These are phyloP conservation scores for Eustoma russellianum DNA, from an alignment of 257 asterid species.

Conservation along the genomic window DNA sequence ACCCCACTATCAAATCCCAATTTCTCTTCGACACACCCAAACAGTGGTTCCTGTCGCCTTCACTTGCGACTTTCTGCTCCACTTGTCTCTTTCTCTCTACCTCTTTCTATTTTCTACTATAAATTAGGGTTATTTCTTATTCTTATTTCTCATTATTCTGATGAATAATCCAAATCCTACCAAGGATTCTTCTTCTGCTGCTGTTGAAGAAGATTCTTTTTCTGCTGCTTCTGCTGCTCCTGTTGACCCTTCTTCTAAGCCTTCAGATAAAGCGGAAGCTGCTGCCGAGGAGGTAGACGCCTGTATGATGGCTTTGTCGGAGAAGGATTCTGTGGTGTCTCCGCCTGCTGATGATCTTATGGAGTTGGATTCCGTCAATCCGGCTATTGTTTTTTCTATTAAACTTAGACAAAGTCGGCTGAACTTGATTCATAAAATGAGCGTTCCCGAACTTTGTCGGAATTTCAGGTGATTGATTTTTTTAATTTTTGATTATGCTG, in stretches of 20 bases:
- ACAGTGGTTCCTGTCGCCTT: conserved; percentile 96
- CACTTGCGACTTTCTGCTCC: conserved; percentile 47
- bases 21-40: conserved; percentile 12
- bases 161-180: conserved; percentile 44
- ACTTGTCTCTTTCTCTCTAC: conserved; percentile 17
- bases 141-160: conserved; percentile 23
- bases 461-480: conserved; percentile 56
- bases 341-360: conserved; percentile 33
- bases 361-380: conserved; percentile 53
- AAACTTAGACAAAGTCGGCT: conserved; percentile 75
- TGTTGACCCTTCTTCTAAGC: conserved; percentile 17
- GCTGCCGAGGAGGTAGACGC: conserved; percentile 28
- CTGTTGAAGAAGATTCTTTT: conserved; percentile 16
- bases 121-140: conserved; percentile 45
- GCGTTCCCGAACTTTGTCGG: conserved; percentile 98
- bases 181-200: conserved; percentile 17
- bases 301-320: conserved; percentile 36
- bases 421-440: conserved; percentile 80
- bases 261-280: conserved; percentile 30
- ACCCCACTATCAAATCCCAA: not conserved
- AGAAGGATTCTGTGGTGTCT: conserved; percentile 33
- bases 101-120: conserved; percentile 13
- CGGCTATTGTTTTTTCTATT: conserved; percentile 70
- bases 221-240: conserved; percentile 15
- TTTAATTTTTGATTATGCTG: not conserved